A percentile compares a stretch with the other conserved stretches of the same genome.
Evolutionary conservation across 495 filamentous ascomycete species (phyloP).

Genomic region (Neurospora sp.): DNA sequence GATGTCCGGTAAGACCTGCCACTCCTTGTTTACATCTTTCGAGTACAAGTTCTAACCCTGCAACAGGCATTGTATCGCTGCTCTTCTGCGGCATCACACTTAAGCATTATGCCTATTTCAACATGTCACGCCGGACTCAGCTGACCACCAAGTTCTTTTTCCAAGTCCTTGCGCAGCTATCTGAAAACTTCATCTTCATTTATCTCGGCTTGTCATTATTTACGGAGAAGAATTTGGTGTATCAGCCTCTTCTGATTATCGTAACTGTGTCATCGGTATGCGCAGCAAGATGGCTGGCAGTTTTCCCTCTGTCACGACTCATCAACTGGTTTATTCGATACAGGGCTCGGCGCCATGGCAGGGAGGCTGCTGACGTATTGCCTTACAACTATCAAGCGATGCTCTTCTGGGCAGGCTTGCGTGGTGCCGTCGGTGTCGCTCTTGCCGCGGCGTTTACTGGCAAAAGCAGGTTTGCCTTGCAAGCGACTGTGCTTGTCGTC

Average conservation of each 20-base stretch:
- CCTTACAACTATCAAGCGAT: constrained; percentile 91
- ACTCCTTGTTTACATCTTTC: neutral
- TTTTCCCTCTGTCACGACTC: constrained; percentile 80
- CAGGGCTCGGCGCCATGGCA: constrained; percentile 66
- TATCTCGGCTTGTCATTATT: constrained; percentile 92
- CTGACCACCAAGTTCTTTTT: constrained; percentile 98
- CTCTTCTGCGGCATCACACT: constrained; percentile 96
- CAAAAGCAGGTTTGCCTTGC: constrained; percentile 64
- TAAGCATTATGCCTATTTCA: constrained; percentile 99
- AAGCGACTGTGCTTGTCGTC: constrained; percentile 90
- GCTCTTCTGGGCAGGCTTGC: constrained; percentile 96
- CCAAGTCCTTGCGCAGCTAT: constrained; percentile 85
- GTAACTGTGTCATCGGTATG: constrained; percentile 88
- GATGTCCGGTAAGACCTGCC: constrained; percentile 67
- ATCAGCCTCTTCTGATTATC: constrained; percentile 92
- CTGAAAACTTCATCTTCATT: constrained; percentile 99
- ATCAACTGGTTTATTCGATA: constrained; percentile 95
- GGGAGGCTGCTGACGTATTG: constrained; percentile 75
- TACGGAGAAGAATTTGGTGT: constrained; percentile 75
- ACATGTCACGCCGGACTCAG: constrained; percentile 97
- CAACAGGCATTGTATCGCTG: constrained; percentile 86
- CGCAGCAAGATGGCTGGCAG: constrained; percentile 79
- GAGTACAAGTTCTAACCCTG: constrained; percentile 10
- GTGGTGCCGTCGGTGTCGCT: constrained; percentile 92
- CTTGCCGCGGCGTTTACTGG: constrained; percentile 82